phyloP scores from a whole-genome alignment of 2,329 filamentous ascomycete species.

The Colletotrichum simmondsii region DNA sequence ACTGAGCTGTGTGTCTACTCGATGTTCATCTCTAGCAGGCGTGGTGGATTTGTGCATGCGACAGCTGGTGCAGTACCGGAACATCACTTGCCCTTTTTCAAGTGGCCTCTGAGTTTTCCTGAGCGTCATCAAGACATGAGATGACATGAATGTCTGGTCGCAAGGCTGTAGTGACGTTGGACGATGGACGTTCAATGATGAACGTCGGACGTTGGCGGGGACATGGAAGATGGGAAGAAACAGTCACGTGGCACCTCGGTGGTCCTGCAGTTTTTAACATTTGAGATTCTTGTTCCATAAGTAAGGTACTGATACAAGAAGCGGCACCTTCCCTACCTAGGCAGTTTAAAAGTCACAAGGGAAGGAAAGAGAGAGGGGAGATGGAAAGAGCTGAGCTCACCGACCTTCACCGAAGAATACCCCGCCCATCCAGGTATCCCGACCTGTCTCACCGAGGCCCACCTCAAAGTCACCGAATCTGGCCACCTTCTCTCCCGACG shows the following conservation, averaged over 20 bases:
- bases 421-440: not conserved
- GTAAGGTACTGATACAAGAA: no score
- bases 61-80: no score
- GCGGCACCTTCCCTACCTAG: no score
- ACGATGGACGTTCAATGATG: not conserved
- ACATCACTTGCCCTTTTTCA: no score
- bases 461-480: conserved; percentile 4
- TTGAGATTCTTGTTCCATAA: not conserved
- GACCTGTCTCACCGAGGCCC: conserved; percentile 1
- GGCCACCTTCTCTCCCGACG: conserved; percentile 11
- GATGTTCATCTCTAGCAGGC: no score
- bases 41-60: no score
- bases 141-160: no score
- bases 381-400: not conserved
- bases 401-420: not conserved
- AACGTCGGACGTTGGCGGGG: not conserved
- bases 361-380: not conserved
- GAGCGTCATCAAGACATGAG: no score
- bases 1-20: no score
- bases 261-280: not conserved
- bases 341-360: not conserved
- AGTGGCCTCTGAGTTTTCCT: no score
- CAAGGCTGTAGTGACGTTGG: not conserved
- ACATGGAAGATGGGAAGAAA: not conserved
- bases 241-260: not conserved